Conservation (phyloP, 805 yeast genomes). For the Myxozyma lipomycoides region DNA sequence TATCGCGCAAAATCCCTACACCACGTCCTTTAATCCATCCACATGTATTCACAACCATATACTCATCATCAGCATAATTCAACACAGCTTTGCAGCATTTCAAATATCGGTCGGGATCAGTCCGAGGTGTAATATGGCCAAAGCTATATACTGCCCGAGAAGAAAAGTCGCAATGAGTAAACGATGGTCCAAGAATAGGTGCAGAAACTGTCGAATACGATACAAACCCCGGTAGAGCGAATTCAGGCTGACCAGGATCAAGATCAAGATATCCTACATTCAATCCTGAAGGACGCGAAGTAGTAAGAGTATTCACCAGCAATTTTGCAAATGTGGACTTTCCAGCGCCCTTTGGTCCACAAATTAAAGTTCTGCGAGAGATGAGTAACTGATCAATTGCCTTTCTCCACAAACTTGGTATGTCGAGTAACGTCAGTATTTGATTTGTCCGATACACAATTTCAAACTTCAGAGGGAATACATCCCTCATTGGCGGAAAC, state of each 20-base stretch:
- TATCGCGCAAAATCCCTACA: constrained; percentile 52
- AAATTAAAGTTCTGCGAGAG: constrained; percentile 39
- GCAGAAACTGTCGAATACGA: constrained; percentile 43
- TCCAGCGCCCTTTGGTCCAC: constrained; percentile 75
- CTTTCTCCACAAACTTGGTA: constrained; percentile 5
- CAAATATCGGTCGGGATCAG: constrained; percentile 57
- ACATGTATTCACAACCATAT: constrained; percentile 60
- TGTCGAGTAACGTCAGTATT: constrained; percentile 26
- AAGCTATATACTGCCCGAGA: constrained; percentile 40
- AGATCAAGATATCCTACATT: constrained; percentile 53
- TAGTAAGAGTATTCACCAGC: constrained; percentile 44
- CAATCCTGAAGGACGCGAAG: neutral
- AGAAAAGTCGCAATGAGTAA: constrained; percentile 34
- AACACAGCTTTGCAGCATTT: constrained; percentile 44
- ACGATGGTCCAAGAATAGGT: constrained; percentile 43
- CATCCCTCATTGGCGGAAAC: constrained; percentile 1
- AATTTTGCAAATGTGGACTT: constrained; percentile 67
- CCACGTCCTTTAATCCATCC: constrained; percentile 94
- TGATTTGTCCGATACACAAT: too few species aligned
- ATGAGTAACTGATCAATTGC: neutral
- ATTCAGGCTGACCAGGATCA: constrained; percentile 89
- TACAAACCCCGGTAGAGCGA: constrained; percentile 65
- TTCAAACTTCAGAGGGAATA: neutral
- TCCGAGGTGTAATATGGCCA: constrained; percentile 68
- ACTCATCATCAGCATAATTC: neutral